A percentile compares a stretch with the other conserved stretches of the same genome.
These are phyloP conservation scores for Dryas integrifolia DNA, from an alignment of 331 rosid genomes.

Conservation along the genomic window DNA sequence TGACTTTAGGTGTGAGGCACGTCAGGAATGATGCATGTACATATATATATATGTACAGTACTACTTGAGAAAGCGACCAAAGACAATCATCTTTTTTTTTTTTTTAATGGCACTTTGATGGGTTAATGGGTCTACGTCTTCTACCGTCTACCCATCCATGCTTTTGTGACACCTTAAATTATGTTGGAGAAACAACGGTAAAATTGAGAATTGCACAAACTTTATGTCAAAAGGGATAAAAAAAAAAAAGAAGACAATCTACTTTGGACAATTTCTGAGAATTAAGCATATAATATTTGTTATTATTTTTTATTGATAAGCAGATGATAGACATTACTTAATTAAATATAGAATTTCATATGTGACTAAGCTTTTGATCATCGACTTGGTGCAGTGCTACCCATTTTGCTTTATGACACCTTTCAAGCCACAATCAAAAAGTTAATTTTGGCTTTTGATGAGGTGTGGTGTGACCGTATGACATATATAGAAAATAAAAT, in stretches of 20 bases:
- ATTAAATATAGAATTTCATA: background rate
- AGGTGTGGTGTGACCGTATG: background rate
- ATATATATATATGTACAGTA: background rate
- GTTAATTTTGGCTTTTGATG: slow-evolving; percentile 3
- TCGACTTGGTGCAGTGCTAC: background rate
- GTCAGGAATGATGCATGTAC: slow-evolving; percentile 7
- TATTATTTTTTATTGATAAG: background rate
- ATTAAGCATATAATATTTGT: too few species aligned
- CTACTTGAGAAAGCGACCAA: slow-evolving; percentile 7
- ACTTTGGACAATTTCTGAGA: background rate
- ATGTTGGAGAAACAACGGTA: background rate
- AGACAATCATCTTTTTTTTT: background rate
- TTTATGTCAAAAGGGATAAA: background rate
- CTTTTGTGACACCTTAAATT: too few species aligned
- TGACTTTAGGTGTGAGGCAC: slow-evolving; percentile 17
- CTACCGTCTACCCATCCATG: too few species aligned
- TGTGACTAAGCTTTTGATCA: background rate
- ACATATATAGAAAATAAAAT: background rate
- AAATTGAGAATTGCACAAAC: background rate
- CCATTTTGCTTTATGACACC: background rate
- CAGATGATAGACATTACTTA: background rate
- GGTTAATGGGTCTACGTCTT: background rate
- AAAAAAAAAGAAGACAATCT: background rate
- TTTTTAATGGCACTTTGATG: background rate
- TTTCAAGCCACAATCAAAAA: background rate